Conservation (phyloP, 176 grass and related monocot genomes). For the Oryza brachyantha region DNA sequence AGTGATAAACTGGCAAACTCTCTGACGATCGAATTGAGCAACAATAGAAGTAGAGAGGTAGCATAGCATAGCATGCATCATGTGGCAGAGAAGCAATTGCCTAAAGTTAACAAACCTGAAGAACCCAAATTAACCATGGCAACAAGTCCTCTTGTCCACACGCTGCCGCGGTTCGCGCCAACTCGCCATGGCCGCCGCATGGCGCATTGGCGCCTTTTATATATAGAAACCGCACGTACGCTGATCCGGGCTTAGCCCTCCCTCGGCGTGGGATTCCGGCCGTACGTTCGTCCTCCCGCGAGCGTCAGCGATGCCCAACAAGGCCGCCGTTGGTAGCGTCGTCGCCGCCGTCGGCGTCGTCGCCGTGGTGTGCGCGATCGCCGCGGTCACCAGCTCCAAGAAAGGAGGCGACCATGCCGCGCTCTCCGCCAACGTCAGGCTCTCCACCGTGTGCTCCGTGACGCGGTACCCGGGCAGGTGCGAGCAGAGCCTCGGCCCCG, state of each 20-base stretch:
- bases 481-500: conserved; percentile 47
- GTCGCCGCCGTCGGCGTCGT: conserved; percentile 55
- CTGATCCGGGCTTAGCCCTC: not conserved
- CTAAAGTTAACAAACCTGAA: conserved; percentile 15
- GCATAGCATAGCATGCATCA: not conserved
- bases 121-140: conserved; percentile 23
- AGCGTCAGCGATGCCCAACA: conserved; percentile 51
- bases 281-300: too few relatives aligned
- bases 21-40: not conserved
- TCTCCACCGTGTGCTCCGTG: conserved; percentile 53
- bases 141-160: conserved; percentile 41
- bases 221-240: not conserved
- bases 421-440: conserved; percentile 38
- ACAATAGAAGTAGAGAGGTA: too few relatives aligned
- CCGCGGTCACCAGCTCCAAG: conserved; percentile 39
- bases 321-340: conserved; percentile 47
- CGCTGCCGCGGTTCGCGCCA: not conserved
- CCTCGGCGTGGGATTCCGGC: not conserved
- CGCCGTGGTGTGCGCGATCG: conserved; percentile 66
- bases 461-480: conserved; percentile 71
- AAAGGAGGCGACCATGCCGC: not conserved
- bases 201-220: not conserved
- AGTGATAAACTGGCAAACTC: not conserved
- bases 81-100: not conserved
- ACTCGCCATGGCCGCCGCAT: too few relatives aligned